A percentile compares a stretch with the other conserved stretches of the same genome.
phyloP scores from a whole-genome alignment of 148 eudicot genomes.

The Vaccinium macrocarpon region DNA sequence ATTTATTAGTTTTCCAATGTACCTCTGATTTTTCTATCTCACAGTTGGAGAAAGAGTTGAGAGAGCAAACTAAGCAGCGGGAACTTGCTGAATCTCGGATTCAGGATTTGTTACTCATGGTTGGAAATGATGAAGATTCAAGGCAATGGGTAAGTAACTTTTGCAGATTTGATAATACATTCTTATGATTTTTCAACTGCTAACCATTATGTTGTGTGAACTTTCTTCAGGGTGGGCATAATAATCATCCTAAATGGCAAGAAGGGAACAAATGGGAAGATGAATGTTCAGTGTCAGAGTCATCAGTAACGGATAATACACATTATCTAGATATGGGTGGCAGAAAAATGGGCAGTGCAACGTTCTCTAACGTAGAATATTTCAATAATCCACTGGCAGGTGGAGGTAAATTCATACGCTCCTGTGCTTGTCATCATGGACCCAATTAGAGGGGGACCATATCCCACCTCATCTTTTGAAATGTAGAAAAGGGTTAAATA shows the following conservation, averaged over 20 bases:
- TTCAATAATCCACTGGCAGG: conserved; percentile 19
- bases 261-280: conserved; percentile 38
- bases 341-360: conserved; percentile 43
- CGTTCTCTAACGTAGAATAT: conserved; percentile 31
- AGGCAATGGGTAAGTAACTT: conserved; percentile 30
- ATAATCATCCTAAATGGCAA: conserved; percentile 30
- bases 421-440: conserved; percentile 1
- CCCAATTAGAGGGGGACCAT: background rate
- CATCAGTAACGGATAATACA: conserved; percentile 33
- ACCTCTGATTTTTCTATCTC: background rate
- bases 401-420: conserved; percentile 16
- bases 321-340: conserved; percentile 26
- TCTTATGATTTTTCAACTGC: background rate
- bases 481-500: background rate
- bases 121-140: conserved; percentile 31
- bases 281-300: conserved; percentile 54
- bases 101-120: conserved; percentile 53
- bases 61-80: conserved; percentile 65
- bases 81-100: conserved; percentile 72
- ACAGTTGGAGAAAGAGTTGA: conserved; percentile 88
- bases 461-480: background rate
- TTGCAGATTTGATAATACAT: background rate
- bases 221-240: conserved; percentile 21
- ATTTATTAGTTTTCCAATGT: background rate
- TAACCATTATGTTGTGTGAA: background rate